Conservation (phyloP, 2,329 filamentous ascomycete genomes). For the Penicillium paneum region DNA sequence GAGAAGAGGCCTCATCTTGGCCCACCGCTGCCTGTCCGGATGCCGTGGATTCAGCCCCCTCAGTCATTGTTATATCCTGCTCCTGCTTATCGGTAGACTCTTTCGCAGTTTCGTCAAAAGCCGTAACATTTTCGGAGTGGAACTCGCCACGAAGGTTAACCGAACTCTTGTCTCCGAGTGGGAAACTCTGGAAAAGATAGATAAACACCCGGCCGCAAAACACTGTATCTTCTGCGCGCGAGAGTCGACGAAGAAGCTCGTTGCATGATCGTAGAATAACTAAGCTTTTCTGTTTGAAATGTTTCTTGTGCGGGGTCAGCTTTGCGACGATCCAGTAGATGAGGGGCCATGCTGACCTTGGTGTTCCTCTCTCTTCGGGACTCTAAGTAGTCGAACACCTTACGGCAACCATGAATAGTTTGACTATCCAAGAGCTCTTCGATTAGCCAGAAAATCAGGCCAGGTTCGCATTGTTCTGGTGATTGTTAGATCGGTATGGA, state of each 20-base stretch:
- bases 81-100: conserved; percentile 44
- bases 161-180: conserved; percentile 91
- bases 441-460: conserved; percentile 81
- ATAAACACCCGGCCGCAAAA: conserved; percentile 98
- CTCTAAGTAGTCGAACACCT: conserved; percentile 91
- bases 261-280: conserved; percentile 94
- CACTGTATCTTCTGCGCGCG: conserved; percentile 92
- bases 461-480: conserved; percentile 64
- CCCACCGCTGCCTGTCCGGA: conserved; percentile 30
- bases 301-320: conserved; percentile 45
- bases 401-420: conserved; percentile 85
- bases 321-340: background rate
- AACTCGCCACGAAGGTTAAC: conserved; percentile 96
- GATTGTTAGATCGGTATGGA: conserved; percentile 20
- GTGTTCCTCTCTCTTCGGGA: conserved; percentile 87
- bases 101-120: conserved; percentile 62
- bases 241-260: conserved; percentile 85
- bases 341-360: conserved; percentile 50
- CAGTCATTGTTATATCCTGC: conserved; percentile 65
- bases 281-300: conserved; percentile 79
- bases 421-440: conserved; percentile 96
- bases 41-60: conserved; percentile 35
- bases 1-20: conserved; percentile 14
- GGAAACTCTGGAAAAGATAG: conserved; percentile 97
- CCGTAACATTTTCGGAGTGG: conserved; percentile 90